Evolutionary conservation across 2,329 filamentous ascomycete genomes (phyloP), one percentile per base, ranked within the genome.

Genomic region (Eutypella sp.): DNA sequence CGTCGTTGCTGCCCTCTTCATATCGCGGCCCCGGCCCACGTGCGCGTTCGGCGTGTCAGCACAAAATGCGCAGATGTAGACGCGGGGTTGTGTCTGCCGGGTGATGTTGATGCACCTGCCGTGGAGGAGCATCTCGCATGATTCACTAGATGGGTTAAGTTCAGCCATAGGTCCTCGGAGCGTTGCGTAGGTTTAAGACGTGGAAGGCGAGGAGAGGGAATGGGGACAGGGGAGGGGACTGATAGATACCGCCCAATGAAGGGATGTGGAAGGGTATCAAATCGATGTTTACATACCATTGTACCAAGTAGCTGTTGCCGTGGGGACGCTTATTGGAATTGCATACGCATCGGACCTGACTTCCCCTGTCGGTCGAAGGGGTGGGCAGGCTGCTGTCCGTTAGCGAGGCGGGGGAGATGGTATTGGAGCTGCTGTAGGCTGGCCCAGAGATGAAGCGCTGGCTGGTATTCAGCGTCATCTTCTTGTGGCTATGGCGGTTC

Each of bases 21-120:
- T 66, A 41, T 75, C 73, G 43, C 72, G 69, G 46, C 72, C 61
- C 36, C 75, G 70, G 19, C 73, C 68, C 25, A 71, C 72, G 20
- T 75, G 69, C 58, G 73, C 70, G 48, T 74, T 78, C 2, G 79
- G 75, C 8, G 79, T 82, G 52, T 81, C 75, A 18, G 76, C 76
- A 57, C 81, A 85, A 50, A 79, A 84, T 2, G 76, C 73, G 57
- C 81, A 85, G 29, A 84, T 78, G 54, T 84, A 85, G 5, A 84
- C 76, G 11, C 72, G 70, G 5, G 81, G 78, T 53, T 79, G 71
- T n/a, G 72, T 73, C 46, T 74, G 71, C 40, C 72, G 72, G 39
- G 73, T 76, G 50, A 84, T 76, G 50, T 80, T 79, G 55, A 83
- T 71, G 58, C 81, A 85, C 46, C 71, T 71, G n/a, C 77, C 79